Evolutionary conservation across 345 rosid genomes (phyloP), one percentile per base, ranked within the genome.

Genomic region (Gossypium anomalum): DNA sequence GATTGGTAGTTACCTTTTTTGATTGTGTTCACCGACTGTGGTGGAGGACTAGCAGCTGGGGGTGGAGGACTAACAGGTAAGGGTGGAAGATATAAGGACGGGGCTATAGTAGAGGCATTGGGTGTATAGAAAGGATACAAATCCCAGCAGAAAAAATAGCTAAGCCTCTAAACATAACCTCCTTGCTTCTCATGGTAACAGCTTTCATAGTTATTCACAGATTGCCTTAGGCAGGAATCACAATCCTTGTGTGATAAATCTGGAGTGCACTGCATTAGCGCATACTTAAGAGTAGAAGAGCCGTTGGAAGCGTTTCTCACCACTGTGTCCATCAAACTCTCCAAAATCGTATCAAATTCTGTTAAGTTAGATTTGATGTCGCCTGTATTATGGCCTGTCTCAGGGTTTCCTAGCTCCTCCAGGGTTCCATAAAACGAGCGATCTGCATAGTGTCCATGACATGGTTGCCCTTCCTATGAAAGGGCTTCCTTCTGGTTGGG

Each of bases 101-200:
- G 34, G 4, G 34, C 34, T 3, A 4, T 29, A 29, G 34, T 29
- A 29, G 34, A 29, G 0, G 34, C 4, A 29, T 29, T 29, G 34
- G 34, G 4, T 29, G 4, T 29, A 29, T 29, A 29, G 5, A 29
- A 29, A 4, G 38, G 38, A 29, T 29, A 29, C 73, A 83, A 45
- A 73, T 85, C 92, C 84, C 86, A 86, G 47, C 85, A 56, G 45
- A 86, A n/a, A n/a, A n/a, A n/a, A n/a, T n/a, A 89, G 65, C 78
- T 87, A 15, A 92, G 90, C n/a, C 47, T 63, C 0, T 2, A 2
- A 75, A 79, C 49, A 17, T 22, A 65, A 63, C 89, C 87, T 6
- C 92, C 94, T 53, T 10, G 60, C 45, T 13, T 71, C 41, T 89
- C 84, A 23, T 49, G 62, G 73, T 52, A 82, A 67, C 82, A 76